These are phyloP conservation scores for Aspergillus sp. DNA, from an alignment of 2,329 filamentous ascomycete genomes.

Conservation along the genomic window DNA sequence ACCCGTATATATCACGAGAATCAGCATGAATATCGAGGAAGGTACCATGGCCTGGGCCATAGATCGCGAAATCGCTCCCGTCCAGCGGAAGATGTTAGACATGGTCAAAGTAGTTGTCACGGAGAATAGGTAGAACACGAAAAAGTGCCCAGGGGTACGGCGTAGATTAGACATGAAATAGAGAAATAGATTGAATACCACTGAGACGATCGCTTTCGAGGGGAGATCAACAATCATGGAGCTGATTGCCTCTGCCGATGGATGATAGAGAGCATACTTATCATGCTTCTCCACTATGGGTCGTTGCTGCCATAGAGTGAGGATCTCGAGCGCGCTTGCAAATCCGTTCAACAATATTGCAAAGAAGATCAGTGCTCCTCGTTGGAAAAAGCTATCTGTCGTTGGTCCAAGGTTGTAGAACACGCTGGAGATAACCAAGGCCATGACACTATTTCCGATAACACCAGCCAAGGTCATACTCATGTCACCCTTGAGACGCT, in stretches of 20 bases:
- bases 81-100: conserved; percentile 83
- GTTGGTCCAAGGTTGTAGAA: conserved; percentile 72
- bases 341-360: conserved; percentile 83
- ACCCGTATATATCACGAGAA: conserved; percentile 52
- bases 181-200: conserved; percentile 75
- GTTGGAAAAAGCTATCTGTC: conserved; percentile 72
- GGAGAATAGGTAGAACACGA: conserved; percentile 79
- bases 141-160: conserved; percentile 73
- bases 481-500: conserved; percentile 72
- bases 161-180: conserved; percentile 88
- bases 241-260: conserved; percentile 81
- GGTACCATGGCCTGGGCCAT: conserved; percentile 60
- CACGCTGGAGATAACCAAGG: conserved; percentile 74
- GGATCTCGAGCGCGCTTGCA: conserved; percentile 73
- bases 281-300: conserved; percentile 89
- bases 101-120: conserved; percentile 74
- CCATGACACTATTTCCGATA: conserved; percentile 68
- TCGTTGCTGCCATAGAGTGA: conserved; percentile 83
- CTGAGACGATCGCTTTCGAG: conserved; percentile 70
- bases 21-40: conserved; percentile 52
- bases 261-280: conserved; percentile 85
- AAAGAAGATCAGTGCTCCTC: conserved; percentile 80
- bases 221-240: conserved; percentile 86
- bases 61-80: conserved; percentile 73
- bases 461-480: conserved; percentile 68